Evolutionary conservation across 2,329 filamentous ascomycete genomes (phyloP), one percentile per base, ranked within the genome.

Genomic region (Pseudogymnoascus sp.): DNA sequence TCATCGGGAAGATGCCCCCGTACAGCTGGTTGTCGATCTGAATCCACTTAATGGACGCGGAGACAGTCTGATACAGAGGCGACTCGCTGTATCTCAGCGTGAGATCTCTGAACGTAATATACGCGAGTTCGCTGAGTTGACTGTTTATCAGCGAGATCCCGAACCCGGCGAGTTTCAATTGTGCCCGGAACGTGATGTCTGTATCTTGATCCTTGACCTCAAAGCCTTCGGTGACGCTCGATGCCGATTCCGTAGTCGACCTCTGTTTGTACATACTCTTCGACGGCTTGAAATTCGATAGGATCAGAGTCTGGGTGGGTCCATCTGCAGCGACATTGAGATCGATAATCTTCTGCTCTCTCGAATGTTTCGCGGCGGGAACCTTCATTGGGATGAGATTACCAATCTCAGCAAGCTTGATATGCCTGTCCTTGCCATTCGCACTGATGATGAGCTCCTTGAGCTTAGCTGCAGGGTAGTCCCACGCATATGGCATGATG

Each of bases 401-500:
- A 23, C 94, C 94, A 70, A 99, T 99, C 73, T 99, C 94, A 2
- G 93, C 91, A 67, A 99, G 82, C 74, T 95, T 97, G 72, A 99
- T 89, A 71, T 97, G 91, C 31, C 94, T 83, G 72, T 97, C 92
- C 71, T 88, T 91, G 65, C 87, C 86, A 70, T 88, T 86, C 6
- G 88, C 88, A 61, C 81, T 87, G 71, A 99, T 85, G 59, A 97
- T 86, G 39, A 99, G 84, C 73, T 97, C 94, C 70, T 94, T 96
- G 76, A 91, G 89, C 77, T 96, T 97, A n/a, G 92, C 92, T 1
- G 94, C 93, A 1, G 94, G 95, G 76, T 96, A 99, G 72, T 99
- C 95, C 94, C 94, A 99, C 1, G 94, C 93, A 71, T 99, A 99
- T 0, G 95, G 94, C 94, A 99, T 99, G 74, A 99, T 97, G 74